These are phyloP conservation scores for Salix purpurea DNA, from an alignment of 345 rosid genomes.

Conservation along the genomic window DNA sequence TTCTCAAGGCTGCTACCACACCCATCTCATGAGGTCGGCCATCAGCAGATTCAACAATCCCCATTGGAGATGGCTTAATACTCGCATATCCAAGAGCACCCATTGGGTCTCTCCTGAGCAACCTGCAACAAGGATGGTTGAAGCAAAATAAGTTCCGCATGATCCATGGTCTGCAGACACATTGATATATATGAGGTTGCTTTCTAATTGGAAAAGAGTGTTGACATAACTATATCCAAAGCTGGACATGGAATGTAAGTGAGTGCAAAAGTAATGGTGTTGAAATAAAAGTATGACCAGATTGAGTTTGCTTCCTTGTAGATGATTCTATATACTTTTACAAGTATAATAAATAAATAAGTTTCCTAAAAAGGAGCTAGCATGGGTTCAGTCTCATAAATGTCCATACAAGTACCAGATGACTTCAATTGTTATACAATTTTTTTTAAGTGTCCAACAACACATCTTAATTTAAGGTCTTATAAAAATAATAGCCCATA, in stretches of 20 bases:
- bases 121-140: constrained; percentile 40
- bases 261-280: background rate
- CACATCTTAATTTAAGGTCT: background rate
- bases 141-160: constrained; percentile 6
- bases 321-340: background rate
- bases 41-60: constrained; percentile 71
- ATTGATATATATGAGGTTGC: too few species aligned
- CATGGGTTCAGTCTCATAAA: background rate
- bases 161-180: background rate
- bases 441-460: background rate
- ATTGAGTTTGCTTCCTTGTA: background rate
- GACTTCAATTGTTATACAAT: background rate
- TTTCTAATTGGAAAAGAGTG: background rate
- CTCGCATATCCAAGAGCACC: constrained; percentile 86
- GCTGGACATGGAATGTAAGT: background rate
- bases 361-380: background rate
- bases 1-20: constrained; percentile 83
- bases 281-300: background rate
- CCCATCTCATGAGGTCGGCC: constrained; percentile 90
- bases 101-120: constrained; percentile 97
- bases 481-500: background rate
- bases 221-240: background rate
- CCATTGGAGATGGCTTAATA: constrained; percentile 64
- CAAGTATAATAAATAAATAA: background rate
- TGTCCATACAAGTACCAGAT: background rate